phyloP scores from a whole-genome alignment of 495 filamentous ascomycete species.

The Tuber umbilicatum region DNA sequence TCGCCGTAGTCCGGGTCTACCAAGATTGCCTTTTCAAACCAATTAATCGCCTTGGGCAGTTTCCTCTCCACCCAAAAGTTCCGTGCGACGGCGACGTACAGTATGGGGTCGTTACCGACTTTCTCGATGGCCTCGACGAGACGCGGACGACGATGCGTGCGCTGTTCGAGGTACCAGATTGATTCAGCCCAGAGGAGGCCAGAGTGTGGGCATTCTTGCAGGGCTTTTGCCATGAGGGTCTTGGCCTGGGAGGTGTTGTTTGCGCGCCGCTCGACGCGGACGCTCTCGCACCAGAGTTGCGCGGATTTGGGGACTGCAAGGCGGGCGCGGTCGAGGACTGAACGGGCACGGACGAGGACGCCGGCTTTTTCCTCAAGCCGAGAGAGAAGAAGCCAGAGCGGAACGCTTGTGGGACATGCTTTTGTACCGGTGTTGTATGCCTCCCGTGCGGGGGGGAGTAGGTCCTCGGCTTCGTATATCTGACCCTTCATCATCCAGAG shows the following conservation, averaged over 20 bases:
- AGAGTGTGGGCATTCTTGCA: conserved; percentile 85
- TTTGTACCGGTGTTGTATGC: conserved; percentile 85
- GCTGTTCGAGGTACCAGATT: conserved; percentile 86
- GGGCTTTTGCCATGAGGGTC: conserved; percentile 80
- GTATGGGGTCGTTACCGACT: conserved; percentile 79
- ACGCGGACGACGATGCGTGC: conserved; percentile 83
- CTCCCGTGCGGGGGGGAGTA: conserved; percentile 77
- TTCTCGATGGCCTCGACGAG: conserved; percentile 93
- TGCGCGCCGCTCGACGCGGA: conserved; percentile 85
- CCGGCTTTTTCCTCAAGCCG: conserved; percentile 82
- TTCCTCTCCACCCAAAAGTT: conserved; percentile 74
- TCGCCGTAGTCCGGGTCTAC: conserved; percentile 81
- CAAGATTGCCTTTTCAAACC: conserved; percentile 93
- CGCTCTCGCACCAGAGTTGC: conserved; percentile 82
- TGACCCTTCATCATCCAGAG: conserved; percentile 99
- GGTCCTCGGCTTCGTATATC: conserved; percentile 75
- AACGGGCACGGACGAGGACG: conserved; percentile 80
- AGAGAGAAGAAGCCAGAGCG: conserved; percentile 81
- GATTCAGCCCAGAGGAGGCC: conserved; percentile 87
- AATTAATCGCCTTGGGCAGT: conserved; percentile 83
- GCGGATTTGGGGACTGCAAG: conserved; percentile 76
- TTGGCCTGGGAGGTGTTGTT: conserved; percentile 77
- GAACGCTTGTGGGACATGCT: conserved; percentile 71
- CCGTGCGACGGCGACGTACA: conserved; percentile 70
- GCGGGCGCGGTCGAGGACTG: conserved; percentile 81